Percentiles rank a stretch among this genome's conserved stretches.
Evolutionary conservation across 2,329 filamentous ascomycete species (phyloP).

Genomic region (Neurospora sp.): DNA sequence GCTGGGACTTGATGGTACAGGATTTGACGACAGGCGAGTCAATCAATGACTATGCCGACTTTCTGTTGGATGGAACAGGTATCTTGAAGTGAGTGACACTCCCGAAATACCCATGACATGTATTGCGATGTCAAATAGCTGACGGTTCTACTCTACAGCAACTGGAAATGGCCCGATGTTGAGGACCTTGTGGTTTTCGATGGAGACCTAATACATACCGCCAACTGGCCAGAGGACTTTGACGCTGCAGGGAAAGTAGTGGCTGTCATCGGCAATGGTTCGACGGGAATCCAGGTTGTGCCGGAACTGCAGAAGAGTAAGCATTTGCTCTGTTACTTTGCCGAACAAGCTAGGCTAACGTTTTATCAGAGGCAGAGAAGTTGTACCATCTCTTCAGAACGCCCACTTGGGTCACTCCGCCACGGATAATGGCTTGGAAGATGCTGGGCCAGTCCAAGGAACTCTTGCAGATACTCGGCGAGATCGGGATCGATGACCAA

Average conservation of each 20-base stretch:
- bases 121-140: background rate
- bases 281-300: constrained; percentile 44
- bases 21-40: constrained; percentile 28
- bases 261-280: constrained; percentile 47
- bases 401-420: constrained; percentile 32
- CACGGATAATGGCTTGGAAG: constrained; percentile 27
- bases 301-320: constrained; percentile 37
- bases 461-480: constrained; percentile 27
- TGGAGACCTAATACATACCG: constrained; percentile 43
- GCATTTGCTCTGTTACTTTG: constrained; percentile 1
- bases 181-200: constrained; percentile 35
- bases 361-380: constrained; percentile 23
- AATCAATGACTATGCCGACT: constrained; percentile 37
- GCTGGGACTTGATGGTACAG: constrained; percentile 33
- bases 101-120: background rate
- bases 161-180: constrained; percentile 44
- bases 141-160: constrained; percentile 22
- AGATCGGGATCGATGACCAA: constrained; percentile 31
- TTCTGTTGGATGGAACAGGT: constrained; percentile 40
- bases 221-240: constrained; percentile 41
- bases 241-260: constrained; percentile 41
- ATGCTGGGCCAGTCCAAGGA: constrained; percentile 27
- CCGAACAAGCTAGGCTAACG: constrained; percentile 8
- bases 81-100: constrained; percentile 38
- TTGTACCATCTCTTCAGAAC: constrained; percentile 31